These are phyloP conservation scores for Fraxinus excelsior DNA, from an alignment of 257 asterid species.

Conservation along the genomic window DNA sequence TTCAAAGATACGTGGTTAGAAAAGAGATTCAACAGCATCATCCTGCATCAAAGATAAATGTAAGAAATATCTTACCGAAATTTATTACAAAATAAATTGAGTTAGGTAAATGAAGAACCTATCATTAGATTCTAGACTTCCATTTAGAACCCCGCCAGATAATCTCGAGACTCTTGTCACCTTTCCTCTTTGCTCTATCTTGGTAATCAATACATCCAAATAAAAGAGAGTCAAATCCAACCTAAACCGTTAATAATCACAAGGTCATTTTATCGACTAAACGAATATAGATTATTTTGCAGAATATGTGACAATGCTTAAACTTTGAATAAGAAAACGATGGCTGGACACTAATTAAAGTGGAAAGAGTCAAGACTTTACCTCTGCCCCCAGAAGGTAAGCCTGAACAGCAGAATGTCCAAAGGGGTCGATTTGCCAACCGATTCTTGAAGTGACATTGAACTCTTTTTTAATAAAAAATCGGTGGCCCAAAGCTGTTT, in stretches of 20 bases:
- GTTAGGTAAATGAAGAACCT: too few relatives aligned
- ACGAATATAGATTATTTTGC: neutral
- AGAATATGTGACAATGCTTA: neutral
- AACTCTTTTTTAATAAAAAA: slow-evolving; percentile 75
- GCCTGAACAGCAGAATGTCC: slow-evolving; percentile 99
- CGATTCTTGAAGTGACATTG: slow-evolving; percentile 78
- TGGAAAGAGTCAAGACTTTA: slow-evolving; percentile 18
- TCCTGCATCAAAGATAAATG: too few relatives aligned
- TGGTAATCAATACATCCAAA: slow-evolving; percentile 97
- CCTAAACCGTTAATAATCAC: slow-evolving; percentile 46
- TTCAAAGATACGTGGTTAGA: too few relatives aligned
- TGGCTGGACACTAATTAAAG: neutral
- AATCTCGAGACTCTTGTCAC: slow-evolving; percentile 87
- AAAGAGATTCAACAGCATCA: too few relatives aligned
- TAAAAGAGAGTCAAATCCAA: slow-evolving; percentile 93
- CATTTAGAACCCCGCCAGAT: slow-evolving; percentile 91
- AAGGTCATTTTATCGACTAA: slow-evolving; percentile 6
- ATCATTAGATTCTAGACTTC: too few relatives aligned
- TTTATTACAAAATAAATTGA: too few relatives aligned
- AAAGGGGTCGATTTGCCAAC: slow-evolving; percentile 98
- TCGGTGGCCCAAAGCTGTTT: slow-evolving; percentile 88
- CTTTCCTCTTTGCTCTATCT: slow-evolving; percentile 82
- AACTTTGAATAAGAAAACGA: neutral
- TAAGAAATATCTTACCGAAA: too few relatives aligned
- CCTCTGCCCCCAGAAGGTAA: slow-evolving; percentile 97